phyloP scores from a whole-genome alignment of 2,329 filamentous ascomycete species.

The Pseudodiploospora longispora region DNA sequence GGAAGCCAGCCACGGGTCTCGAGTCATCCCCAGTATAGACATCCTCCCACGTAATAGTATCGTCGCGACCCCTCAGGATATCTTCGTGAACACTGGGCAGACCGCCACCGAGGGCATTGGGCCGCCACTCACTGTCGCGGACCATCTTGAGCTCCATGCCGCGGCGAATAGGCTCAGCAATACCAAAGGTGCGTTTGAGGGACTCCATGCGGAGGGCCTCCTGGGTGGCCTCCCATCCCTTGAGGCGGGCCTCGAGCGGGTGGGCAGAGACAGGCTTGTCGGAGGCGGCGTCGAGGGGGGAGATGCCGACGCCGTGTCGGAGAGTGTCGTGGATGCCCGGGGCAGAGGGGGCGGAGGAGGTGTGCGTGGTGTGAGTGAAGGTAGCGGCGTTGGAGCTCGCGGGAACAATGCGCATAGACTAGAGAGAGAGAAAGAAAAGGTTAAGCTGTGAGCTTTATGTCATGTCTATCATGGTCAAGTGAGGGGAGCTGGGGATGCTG shows the following conservation, averaged over 20 bases:
- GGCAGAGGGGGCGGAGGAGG: slow-evolving; percentile 74
- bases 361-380: slow-evolving; percentile 50
- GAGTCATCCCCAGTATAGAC: slow-evolving; percentile 75
- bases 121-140: slow-evolving; percentile 70
- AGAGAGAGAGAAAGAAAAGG: slow-evolving; percentile 10
- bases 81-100: slow-evolving; percentile 74
- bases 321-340: slow-evolving; percentile 92
- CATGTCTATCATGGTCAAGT: slow-evolving; percentile 1
- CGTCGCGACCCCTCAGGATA: slow-evolving; percentile 73
- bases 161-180: slow-evolving; percentile 84
- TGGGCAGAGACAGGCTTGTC: slow-evolving; percentile 55
- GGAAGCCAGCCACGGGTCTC: slow-evolving; percentile 62
- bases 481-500: slow-evolving; percentile 3
- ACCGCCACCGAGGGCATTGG: slow-evolving; percentile 54
- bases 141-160: slow-evolving; percentile 95
- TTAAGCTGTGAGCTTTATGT: slow-evolving; percentile 7
- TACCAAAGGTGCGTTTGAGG: slow-evolving; percentile 79
- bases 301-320: slow-evolving; percentile 70
- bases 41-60: slow-evolving; percentile 84
- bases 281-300: slow-evolving; percentile 39
- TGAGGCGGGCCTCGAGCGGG: slow-evolving; percentile 85
- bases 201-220: slow-evolving; percentile 80
- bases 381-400: slow-evolving; percentile 55
- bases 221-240: slow-evolving; percentile 85
- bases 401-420: slow-evolving; percentile 90